These are phyloP conservation scores for Fistulinella prunicolor DNA, from an alignment of 768 basidiomycete genomes.

Conservation along the genomic window DNA sequence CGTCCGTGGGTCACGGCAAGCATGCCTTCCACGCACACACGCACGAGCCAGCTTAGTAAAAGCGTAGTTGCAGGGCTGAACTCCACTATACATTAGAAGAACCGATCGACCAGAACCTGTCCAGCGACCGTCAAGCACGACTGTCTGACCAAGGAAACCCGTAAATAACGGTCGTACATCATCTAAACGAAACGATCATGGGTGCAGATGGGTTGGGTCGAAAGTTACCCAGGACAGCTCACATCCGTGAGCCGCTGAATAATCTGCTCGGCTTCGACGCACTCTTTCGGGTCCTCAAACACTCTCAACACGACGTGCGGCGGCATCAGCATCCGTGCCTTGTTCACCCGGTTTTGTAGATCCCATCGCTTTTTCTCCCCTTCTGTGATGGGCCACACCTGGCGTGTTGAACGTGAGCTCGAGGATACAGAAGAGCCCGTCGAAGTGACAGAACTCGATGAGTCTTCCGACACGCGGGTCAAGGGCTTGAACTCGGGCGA, in stretches of 20 bases:
- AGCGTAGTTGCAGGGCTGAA: too few relatives aligned
- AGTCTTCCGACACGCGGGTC: slow-evolving; percentile 25
- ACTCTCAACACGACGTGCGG: slow-evolving; percentile 55
- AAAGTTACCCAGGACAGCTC: background rate
- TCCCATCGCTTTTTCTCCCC: slow-evolving; percentile 54
- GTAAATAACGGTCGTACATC: background rate
- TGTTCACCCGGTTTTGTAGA: slow-evolving; percentile 62
- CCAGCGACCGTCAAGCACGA: too few relatives aligned
- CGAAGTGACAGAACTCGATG: slow-evolving; percentile 22
- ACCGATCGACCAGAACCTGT: too few relatives aligned
- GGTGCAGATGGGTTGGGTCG: too few relatives aligned
- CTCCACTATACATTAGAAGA: too few relatives aligned
- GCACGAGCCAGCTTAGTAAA: too few relatives aligned
- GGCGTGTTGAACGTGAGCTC: slow-evolving; percentile 9
- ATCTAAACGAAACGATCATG: slow-evolving; percentile 1
- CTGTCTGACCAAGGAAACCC: too few relatives aligned
- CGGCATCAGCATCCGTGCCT: slow-evolving; percentile 59
- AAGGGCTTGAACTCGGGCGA: slow-evolving; percentile 9
- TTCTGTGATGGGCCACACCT: slow-evolving; percentile 38
- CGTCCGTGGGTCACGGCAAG: background rate
- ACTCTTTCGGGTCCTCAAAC: slow-evolving; percentile 68
- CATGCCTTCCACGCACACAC: background rate
- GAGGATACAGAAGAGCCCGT: slow-evolving; percentile 21
- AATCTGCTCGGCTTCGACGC: slow-evolving; percentile 55
- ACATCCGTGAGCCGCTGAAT: slow-evolving; percentile 21